A percentile compares a stretch with the other conserved stretches of the same genome.
Conservation (phyloP, 202 grass and related monocot species). For the Setaria italica region DNA sequence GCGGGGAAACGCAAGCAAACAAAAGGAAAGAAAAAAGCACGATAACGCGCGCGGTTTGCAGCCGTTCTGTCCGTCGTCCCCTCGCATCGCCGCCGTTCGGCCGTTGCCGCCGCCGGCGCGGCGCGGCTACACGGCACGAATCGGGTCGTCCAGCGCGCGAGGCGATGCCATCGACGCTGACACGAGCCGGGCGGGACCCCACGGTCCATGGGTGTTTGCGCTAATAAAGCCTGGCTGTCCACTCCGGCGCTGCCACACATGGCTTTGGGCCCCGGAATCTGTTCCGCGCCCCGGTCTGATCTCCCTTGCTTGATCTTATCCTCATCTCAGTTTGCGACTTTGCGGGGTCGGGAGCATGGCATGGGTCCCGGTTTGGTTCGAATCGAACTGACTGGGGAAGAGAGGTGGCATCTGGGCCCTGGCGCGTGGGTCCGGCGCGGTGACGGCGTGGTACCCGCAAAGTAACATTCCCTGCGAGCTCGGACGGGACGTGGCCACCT, state of each 20-base stretch:
- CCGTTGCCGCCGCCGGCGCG: not conserved
- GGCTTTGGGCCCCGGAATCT: constrained; percentile 17
- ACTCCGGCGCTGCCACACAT: constrained; percentile 12
- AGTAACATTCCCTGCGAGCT: no score
- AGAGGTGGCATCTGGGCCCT: not conserved
- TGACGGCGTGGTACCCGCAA: not conserved
- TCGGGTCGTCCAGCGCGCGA: not conserved
- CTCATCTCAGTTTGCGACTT: not conserved
- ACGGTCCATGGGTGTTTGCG: not conserved
- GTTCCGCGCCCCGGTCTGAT: constrained; percentile 4
- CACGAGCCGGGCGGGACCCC: not conserved
- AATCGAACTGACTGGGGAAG: no score
- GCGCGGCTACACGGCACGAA: not conserved
- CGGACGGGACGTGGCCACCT: no score
- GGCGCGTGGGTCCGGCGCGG: not conserved
- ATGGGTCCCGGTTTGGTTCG: constrained; percentile 10
- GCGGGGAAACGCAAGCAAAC: not conserved
- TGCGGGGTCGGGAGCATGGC: no score
- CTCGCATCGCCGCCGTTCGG: not conserved
- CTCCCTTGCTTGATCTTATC: constrained; percentile 48
- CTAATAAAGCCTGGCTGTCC: not conserved
- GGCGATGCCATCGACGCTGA: not conserved
- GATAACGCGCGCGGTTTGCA: not conserved
- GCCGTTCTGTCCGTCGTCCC: not conserved
- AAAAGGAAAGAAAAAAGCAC: no score